Base-by-base conservation (phyloP, 1,284 basidiomycete genomes). In the Flammula alnicola region DNA sequence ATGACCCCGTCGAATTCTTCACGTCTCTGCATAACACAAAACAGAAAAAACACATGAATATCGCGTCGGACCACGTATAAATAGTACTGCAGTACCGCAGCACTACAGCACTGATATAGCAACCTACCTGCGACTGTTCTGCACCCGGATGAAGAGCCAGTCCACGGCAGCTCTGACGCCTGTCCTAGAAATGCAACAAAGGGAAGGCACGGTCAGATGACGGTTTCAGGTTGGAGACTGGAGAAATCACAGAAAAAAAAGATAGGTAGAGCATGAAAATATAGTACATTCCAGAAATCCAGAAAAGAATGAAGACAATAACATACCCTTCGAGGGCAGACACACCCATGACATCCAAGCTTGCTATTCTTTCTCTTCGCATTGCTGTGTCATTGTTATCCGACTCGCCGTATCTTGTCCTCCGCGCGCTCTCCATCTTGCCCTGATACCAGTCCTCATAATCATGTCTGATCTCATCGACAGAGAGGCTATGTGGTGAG, bases 131-230 rank as follows among this genome's bases (percentile, higher is more conserved):
- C 89, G 75, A 58, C 91, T 92, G 60, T 93, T 95, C 70, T 95
- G 93, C 2, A 96, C 93, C 0, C 93, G 79, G 47, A 95, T 84
- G 66, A 96, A 96, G 17, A 97, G 66, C 94, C 94, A 97, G 63
- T 97, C 91, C 5, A 96, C 88, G 0, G 92, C 93, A 44, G 90
- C 89, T 49, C 89, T 82, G 3, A 97, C 88, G 0, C 94, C 94
- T 26, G 91, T 92, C 29, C 94, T 44, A 32, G 9, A 38, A 16
- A 16, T 33, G 14, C 12, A 8, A 47, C 11, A 22, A 3, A 17
- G 29, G 22, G 16, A 14, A 32, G 14, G 11, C 6, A 36, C 17
- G 25, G 8, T 35, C 33, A 27, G 3, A 10, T 46, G 5, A 12
- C n/a, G n/a, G n/a, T n/a, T n/a, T n/a, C n/a, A n/a, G n/a, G n/a